Evolutionary conservation across 768 basidiomycete genomes (phyloP), one percentile per base, ranked within the genome.

Genomic region (Boletus rex-veris): DNA sequence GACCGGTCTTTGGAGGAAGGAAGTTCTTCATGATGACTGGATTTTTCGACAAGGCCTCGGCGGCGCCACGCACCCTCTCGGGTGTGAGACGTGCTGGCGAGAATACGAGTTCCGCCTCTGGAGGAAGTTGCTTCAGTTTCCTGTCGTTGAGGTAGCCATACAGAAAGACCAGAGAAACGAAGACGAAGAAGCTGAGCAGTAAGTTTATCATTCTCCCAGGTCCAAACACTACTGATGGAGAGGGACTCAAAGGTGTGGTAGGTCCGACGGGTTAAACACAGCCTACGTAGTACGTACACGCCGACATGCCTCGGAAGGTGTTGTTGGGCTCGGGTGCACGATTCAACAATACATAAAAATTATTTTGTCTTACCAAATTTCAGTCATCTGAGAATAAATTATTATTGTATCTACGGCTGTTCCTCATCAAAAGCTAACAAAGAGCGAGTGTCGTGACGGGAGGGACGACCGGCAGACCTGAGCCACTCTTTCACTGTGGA

Each of bases 1-100:
- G 77, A 18, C 86, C 87, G 0, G 89, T 91, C 67, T 75, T 83
- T 3, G 81, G 81, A 6, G 86, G 85, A 26, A 89, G 67, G 52
- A 82, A 74, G 41, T 77, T 73, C 7, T 72, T 58, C 37, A 75
- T 69, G 31, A 70, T 62, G 49, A 75, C 60, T 1, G 76, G 73
- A 2, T 57, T 52, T 8, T 67, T 61, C 4, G 59, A 64, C n/a
- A 82, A 65, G 19, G 64, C 50, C 11, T 70, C 67, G 2, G 79
- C 77, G 3, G 74, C 69, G 57, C 58, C 50, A n/a, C 47, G 71
- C 18, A 81, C 76, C 18, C 73, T 72, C 43, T 77, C 65, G 5
- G 74, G 67, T 0, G 79, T 77, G 56, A 75, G 69, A 24, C 88
- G 79, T 28, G 73, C 63, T 0, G 85, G 81, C 0, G 84, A 82